Evolutionary conservation across 257 asterid species (phyloP), one percentile per base, ranked within the genome.

Genomic region (Lycium ferocissimum): DNA sequence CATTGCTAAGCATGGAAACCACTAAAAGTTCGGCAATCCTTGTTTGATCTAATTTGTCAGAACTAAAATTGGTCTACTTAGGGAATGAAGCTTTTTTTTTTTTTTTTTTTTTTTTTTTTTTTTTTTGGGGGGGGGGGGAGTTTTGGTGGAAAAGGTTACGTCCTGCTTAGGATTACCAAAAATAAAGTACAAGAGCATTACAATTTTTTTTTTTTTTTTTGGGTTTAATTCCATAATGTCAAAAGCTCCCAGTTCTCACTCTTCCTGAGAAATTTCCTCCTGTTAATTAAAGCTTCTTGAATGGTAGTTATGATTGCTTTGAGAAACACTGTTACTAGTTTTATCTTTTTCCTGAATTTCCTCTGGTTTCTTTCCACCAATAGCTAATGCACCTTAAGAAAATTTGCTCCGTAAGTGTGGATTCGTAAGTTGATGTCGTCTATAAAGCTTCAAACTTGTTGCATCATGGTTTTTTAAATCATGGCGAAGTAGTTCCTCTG

Each of bases 341-440:
- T 72, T n/a, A 69, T 22, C 40, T 45, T 72, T n/a, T 6, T 73
- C 47, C 12, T n/a, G 37, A 49, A 73, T 73, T 73, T 47, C 80
- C 40, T 72, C 80, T 0, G 80, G 6, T 3, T 45, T 73, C 37
- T n/a, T 45, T 43, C 40, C 59, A n/a, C 17, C 37, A 11, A 0
- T 18, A 45, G 1, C 11, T 38, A 73, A 45, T 72, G 57, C 57
- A 45, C 58, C 20, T 72, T 72, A 33, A 66, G 80, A 73, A n/a
- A 73, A 0, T n/a, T 73, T 73, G 9, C 59, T 45, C 40, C 11
- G n/a, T 14, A 11, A 72, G 59, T 45, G 38, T 47, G 40, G 80
- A 73, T 73, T 73, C 80, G 47, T 73, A 20, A 73, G 80, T 20
- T 47, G n/a, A 73, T n/a, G 40, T 45, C 57, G 9, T 47, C 59